Evolutionary conservation across 2,329 filamentous ascomycete genomes (phyloP).

Genomic region (Cercospora zeina): DNA sequence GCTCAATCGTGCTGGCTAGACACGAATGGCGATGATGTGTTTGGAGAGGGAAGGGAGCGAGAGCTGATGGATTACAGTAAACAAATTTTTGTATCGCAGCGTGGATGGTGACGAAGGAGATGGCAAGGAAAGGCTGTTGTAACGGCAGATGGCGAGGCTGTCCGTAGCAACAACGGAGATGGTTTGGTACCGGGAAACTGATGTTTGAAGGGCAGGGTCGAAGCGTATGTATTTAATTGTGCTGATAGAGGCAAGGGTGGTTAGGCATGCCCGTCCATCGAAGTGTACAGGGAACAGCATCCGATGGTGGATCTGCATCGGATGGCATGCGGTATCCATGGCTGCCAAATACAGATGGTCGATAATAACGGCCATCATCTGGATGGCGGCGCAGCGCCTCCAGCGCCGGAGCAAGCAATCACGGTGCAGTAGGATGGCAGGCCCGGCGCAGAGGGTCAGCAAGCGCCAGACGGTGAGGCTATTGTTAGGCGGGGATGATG

Average conservation of each 20-base stretch:
- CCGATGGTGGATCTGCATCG: slow-evolving; percentile 28
- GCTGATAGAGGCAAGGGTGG: slow-evolving; percentile 31
- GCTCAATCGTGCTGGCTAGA: slow-evolving; percentile 40
- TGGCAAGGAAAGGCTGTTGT: slow-evolving; percentile 29
- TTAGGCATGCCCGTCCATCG: slow-evolving; percentile 26
- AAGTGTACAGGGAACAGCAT: slow-evolving; percentile 29
- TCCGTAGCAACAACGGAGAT: slow-evolving; percentile 24
- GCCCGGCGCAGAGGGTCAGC: slow-evolving; percentile 24
- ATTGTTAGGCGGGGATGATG: slow-evolving; percentile 30
- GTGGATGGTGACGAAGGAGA: slow-evolving; percentile 19
- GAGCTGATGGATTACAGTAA: slow-evolving; percentile 19
- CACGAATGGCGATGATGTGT: slow-evolving; percentile 32
- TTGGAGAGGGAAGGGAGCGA: slow-evolving; percentile 14
- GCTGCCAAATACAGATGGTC: slow-evolving; percentile 32
- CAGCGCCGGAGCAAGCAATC: slow-evolving; percentile 28
- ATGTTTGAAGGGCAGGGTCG: slow-evolving; percentile 17
- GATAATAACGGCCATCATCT: slow-evolving; percentile 20
- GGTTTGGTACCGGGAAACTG: slow-evolving; percentile 17
- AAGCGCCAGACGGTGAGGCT: slow-evolving; percentile 27
- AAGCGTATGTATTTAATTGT: slow-evolving; percentile 33
- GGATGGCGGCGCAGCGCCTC: slow-evolving; percentile 29
- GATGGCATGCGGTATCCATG: slow-evolving; percentile 26
- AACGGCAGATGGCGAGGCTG: slow-evolving; percentile 42
- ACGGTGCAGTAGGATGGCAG: slow-evolving; percentile 22
- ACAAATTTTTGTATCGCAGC: slow-evolving; percentile 4